Evolutionary conservation across 352 stramenopile species (phyloP).

Genomic region (Pythium vanterpoolii): DNA sequence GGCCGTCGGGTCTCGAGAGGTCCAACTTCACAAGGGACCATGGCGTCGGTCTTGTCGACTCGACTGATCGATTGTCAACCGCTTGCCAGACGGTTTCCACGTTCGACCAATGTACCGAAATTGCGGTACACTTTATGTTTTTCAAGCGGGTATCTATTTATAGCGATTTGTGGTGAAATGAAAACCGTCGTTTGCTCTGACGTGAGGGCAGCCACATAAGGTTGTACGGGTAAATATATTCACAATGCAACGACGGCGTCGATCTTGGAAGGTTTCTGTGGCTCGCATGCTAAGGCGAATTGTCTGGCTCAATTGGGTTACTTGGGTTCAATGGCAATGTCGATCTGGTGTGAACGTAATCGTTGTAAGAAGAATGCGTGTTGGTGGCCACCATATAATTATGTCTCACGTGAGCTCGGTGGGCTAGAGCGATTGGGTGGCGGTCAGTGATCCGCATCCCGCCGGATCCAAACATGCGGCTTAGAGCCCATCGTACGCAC

Average conservation of each 20-base stretch:
- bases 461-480: too few relatives aligned
- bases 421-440: too few relatives aligned
- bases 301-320: neutral
- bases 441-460: too few relatives aligned
- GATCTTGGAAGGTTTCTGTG: too few relatives aligned
- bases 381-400: too few relatives aligned
- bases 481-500: too few relatives aligned
- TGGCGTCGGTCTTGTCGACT: conserved; percentile 17
- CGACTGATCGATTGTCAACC: conserved; percentile 11
- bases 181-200: neutral
- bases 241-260: neutral
- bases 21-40: conserved; percentile 22
- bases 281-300: neutral
- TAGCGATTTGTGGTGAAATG: neutral
- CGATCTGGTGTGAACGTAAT: neutral
- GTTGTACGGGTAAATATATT: neutral
- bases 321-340: neutral
- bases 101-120: conserved; percentile 2
- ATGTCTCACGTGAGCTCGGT: too few relatives aligned
- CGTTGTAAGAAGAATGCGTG: too few relatives aligned
- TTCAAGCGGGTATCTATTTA: neutral
- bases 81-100: conserved; percentile 19
- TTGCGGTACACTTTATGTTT: neutral
- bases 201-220: neutral
- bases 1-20: neutral